Percentiles rank a stretch among this genome's conserved stretches.
Evolutionary conservation across 2,329 filamentous ascomycete species (phyloP).

Genomic region (Fusarium stilboides): DNA sequence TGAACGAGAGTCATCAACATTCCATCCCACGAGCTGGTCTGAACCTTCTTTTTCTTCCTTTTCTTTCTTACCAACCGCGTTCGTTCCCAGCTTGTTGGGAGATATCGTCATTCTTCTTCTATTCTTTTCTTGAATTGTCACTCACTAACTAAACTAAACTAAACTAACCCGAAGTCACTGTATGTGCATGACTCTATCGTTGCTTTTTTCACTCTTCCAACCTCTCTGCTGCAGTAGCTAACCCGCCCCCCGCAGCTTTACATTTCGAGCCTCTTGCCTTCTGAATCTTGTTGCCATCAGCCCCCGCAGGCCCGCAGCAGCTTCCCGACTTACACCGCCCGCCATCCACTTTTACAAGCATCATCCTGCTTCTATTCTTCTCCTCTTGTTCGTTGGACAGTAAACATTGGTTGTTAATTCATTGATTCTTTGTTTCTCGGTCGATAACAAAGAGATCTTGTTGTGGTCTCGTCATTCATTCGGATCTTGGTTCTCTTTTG

Average conservation of each 20-base stretch:
- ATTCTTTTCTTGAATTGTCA: conserved; percentile 12
- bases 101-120: conserved; percentile 12
- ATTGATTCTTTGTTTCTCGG: conserved; percentile 18
- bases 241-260: conserved; percentile 36
- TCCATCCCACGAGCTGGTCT: conserved; percentile 33
- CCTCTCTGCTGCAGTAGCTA: conserved; percentile 24
- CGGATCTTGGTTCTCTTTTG: background rate
- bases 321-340: conserved; percentile 51
- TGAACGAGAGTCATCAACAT: conserved; percentile 35
- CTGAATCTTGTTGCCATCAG: conserved; percentile 27
- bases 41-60: conserved; percentile 32
- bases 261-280: conserved; percentile 30
- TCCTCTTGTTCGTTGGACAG: conserved; percentile 24
- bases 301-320: conserved; percentile 44
- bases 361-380: conserved; percentile 38
- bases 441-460: conserved; percentile 1
- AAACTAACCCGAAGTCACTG: conserved; percentile 28
- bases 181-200: conserved; percentile 24
- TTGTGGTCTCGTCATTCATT: conserved; percentile 12
- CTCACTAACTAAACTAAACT: conserved; percentile 28
- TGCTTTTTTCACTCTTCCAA: conserved; percentile 15
- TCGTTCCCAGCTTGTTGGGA: conserved; percentile 17
- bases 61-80: conserved; percentile 30
- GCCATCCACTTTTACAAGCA: conserved; percentile 46
- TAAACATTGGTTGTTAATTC: conserved; percentile 20